phyloP scores from a whole-genome alignment of 495 filamentous ascomycete species.

The Aspergillus sparsus region DNA sequence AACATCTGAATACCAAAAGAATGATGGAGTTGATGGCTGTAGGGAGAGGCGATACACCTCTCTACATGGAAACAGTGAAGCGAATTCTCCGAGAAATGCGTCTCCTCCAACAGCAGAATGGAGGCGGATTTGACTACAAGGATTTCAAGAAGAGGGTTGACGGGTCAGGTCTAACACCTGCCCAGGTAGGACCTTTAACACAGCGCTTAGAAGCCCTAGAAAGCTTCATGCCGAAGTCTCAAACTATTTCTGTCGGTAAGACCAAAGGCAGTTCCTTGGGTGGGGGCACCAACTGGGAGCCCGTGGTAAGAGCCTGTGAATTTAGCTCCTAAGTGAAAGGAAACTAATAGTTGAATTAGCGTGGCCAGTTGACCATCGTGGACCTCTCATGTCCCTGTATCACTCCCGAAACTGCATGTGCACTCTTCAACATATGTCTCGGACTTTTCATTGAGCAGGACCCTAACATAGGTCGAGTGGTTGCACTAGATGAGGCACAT shows the following conservation, averaged over 20 bases:
- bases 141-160: conserved; percentile 48
- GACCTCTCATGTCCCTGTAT: conserved; percentile 76
- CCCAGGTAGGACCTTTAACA: conserved; percentile 52
- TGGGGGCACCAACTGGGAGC: conserved; percentile 14
- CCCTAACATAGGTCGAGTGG: conserved; percentile 44
- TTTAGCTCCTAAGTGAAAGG: background rate
- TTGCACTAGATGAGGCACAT: conserved; percentile 62
- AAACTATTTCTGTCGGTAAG: background rate
- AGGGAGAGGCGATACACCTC: conserved; percentile 46
- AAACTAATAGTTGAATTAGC: background rate
- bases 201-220: conserved; percentile 60
- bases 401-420: conserved; percentile 63
- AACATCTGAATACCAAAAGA: conserved; percentile 60
- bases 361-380: conserved; percentile 64
- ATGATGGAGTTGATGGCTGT: conserved; percentile 73
- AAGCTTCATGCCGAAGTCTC: conserved; percentile 53
- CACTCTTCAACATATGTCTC: conserved; percentile 70
- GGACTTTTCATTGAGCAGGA: conserved; percentile 59
- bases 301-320: conserved; percentile 37
- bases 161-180: conserved; percentile 37
- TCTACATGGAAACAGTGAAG: conserved; percentile 62
- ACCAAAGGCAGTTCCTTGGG: background rate
- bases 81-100: conserved; percentile 64
- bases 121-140: conserved; percentile 52
- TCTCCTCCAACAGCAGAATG: conserved; percentile 41